Evolutionary conservation across 257 asterid species (phyloP).

Genomic region (Dorcoceras hygrometricum): DNA sequence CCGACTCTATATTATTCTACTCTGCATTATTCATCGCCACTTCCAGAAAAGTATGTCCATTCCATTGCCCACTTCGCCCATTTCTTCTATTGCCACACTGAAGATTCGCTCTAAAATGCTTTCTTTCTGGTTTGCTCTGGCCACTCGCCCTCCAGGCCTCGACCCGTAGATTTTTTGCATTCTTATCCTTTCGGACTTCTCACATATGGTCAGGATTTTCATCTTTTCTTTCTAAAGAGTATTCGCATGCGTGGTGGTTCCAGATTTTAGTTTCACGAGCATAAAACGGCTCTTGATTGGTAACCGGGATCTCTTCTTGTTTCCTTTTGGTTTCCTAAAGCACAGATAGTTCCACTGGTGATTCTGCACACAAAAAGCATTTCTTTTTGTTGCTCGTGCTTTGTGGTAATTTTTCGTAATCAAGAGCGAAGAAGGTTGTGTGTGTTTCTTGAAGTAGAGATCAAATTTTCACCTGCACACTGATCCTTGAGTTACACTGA

Average conservation of each 20-base stretch:
- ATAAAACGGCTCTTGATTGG: neutral
- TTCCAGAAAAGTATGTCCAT: neutral
- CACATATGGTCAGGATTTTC: constrained; percentile 10
- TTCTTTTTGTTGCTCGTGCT: constrained; percentile 25
- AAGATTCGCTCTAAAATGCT: constrained; percentile 24
- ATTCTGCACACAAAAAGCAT: constrained; percentile 17
- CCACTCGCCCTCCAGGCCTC: constrained; percentile 89
- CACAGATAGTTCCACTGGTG: constrained; percentile 3
- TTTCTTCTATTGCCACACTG: neutral
- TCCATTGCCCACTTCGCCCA: neutral
- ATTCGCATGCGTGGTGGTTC: neutral
- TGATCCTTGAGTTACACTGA: neutral
- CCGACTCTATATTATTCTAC: neutral
- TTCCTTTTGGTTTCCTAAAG: constrained; percentile 17
- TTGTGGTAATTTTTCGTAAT: constrained; percentile 19
- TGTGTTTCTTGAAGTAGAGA: constrained; percentile 13
- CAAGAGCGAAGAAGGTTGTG: neutral
- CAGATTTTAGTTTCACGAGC: constrained; percentile 3
- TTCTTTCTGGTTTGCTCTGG: constrained; percentile 81
- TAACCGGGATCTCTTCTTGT: neutral
- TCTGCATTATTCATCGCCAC: neutral
- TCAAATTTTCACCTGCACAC: neutral
- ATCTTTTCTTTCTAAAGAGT: neutral
- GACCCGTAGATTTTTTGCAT: constrained; percentile 50
- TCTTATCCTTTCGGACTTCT: neutral